A percentile compares a stretch with the other conserved stretches of the same genome.
Evolutionary conservation across 139 green algal species (phyloP).

Genomic region (Eudorina sp.): DNA sequence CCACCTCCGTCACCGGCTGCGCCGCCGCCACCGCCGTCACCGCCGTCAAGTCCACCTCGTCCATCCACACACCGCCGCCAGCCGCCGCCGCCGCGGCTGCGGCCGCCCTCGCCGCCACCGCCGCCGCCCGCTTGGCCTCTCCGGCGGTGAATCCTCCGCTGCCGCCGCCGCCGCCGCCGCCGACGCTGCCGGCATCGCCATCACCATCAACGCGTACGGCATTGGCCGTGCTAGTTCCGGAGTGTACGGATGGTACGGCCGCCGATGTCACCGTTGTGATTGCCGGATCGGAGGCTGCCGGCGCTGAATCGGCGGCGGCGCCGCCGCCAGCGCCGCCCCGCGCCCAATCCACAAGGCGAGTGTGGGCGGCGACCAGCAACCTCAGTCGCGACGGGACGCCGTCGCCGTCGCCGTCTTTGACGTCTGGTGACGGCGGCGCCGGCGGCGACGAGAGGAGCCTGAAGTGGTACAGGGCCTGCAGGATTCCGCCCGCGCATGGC

Average conservation of each 20-base stretch:
- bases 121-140: background rate
- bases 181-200: no score
- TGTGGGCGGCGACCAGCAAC: background rate
- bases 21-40: background rate
- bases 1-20: background rate
- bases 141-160: no score
- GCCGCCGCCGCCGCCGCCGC: no score
- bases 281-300: background rate
- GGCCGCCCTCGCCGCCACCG: background rate
- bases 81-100: background rate
- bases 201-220: no score
- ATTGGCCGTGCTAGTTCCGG: no score
- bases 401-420: background rate
- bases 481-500: conserved; percentile 89
- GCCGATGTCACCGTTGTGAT: background rate
- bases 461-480: conserved; percentile 88
- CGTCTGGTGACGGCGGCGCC: background rate
- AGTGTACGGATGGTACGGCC: no score
- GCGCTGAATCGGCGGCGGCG: background rate
- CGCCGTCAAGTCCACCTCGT: conserved; percentile 7
- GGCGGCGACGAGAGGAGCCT: conserved; percentile 37
- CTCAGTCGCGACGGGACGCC: background rate
- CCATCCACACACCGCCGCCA: conserved; percentile 30
- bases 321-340: no score
- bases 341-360: background rate